phyloP scores from a whole-genome alignment of 352 stramenopile species.

The Pythium vanterpoolii region DNA sequence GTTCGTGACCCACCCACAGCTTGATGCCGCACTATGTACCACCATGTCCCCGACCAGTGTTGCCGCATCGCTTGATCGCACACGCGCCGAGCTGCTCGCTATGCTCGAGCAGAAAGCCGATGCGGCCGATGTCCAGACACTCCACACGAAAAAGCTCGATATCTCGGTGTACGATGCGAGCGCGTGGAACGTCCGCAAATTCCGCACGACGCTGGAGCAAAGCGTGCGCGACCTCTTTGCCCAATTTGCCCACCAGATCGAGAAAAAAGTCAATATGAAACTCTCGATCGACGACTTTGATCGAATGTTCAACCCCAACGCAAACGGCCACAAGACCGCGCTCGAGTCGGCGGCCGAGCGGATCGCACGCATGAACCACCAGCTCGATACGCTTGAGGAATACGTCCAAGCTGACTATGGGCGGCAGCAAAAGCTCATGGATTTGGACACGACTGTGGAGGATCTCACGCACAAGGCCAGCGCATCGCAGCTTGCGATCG shows the following conservation, averaged over 20 bases:
- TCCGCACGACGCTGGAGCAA: constrained; percentile 50
- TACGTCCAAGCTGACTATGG: constrained; percentile 45
- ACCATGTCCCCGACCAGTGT: constrained; percentile 48
- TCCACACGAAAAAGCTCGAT: constrained; percentile 60
- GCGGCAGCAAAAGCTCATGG: constrained; percentile 43
- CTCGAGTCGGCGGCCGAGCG: constrained; percentile 41
- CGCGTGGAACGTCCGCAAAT: constrained; percentile 50
- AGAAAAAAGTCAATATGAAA: constrained; percentile 46
- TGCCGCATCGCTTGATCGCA: constrained; percentile 28
- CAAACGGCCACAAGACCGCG: constrained; percentile 42
- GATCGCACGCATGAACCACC: constrained; percentile 51
- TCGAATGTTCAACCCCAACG: constrained; percentile 55
- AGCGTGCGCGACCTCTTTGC: constrained; percentile 57
- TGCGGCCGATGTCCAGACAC: constrained; percentile 15
- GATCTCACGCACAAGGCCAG: constrained; percentile 54
- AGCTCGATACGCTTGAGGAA: constrained; percentile 40
- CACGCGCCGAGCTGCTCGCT: constrained; percentile 30
- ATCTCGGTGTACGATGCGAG: constrained; percentile 58
- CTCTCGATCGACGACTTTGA: constrained; percentile 64
- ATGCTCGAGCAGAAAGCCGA: constrained; percentile 47
- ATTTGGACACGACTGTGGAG: constrained; percentile 43
- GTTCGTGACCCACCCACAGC: constrained; percentile 55
- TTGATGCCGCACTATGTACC: constrained; percentile 58
- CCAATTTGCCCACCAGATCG: constrained; percentile 50
- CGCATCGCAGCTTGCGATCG: constrained; percentile 36